Conservation (phyloP, 768 basidiomycete genomes). For the Austroboletus eburneus region DNA sequence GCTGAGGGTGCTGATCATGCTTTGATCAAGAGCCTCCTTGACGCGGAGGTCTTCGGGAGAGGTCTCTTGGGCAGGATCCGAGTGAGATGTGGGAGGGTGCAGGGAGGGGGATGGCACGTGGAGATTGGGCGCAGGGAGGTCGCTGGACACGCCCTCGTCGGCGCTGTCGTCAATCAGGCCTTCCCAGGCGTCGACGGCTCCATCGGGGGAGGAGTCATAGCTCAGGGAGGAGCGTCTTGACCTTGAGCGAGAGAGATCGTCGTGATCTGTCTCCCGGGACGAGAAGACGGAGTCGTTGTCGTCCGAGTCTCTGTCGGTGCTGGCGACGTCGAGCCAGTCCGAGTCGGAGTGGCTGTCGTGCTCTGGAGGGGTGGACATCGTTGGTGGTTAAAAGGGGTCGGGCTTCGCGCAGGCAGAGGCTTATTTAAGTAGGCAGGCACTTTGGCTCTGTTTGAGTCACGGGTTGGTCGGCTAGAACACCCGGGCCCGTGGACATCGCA, state of each 20-base stretch:
- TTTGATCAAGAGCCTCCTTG: conserved; percentile 75
- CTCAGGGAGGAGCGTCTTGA: conserved; percentile 71
- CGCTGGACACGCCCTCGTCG: conserved; percentile 40
- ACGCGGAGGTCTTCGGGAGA: conserved; percentile 63
- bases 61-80: conserved; percentile 29
- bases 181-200: conserved; percentile 75
- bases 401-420: conserved; percentile 2
- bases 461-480: not conserved
- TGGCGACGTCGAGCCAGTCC: conserved; percentile 79
- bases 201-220: conserved; percentile 61
- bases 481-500: no score
- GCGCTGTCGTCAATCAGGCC: conserved; percentile 63
- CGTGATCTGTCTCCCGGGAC: conserved; percentile 56
- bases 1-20: conserved; percentile 75
- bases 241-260: conserved; percentile 47
- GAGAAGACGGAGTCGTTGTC: conserved; percentile 64
- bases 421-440: conserved; percentile 23
- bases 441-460: conserved; percentile 28
- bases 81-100: conserved; percentile 24
- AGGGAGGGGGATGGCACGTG: conserved; percentile 21
- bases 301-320: conserved; percentile 59
- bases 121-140: conserved; percentile 18
- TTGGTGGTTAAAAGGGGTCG: conserved; percentile 31
- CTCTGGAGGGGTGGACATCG: conserved; percentile 47
- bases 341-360: conserved; percentile 69